phyloP scores from a whole-genome alignment of 352 stramenopile species.

The Pythium brassicae region DNA sequence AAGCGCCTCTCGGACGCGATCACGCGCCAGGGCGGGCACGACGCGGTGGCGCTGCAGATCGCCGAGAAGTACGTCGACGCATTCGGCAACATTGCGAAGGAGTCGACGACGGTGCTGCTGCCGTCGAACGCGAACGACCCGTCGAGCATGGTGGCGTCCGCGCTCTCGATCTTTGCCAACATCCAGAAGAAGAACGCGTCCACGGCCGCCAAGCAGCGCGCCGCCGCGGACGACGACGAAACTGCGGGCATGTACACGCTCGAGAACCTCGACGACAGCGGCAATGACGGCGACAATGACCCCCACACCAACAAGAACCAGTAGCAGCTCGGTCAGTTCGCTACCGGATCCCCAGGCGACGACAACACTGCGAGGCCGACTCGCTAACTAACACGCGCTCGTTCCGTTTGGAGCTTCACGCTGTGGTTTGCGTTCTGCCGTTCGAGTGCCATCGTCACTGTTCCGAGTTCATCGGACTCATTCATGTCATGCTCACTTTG shows the following conservation, averaged over 20 bases:
- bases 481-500: no score
- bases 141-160: slow-evolving; percentile 87
- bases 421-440: no score
- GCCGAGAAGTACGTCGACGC: slow-evolving; percentile 91
- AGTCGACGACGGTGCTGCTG: slow-evolving; percentile 83
- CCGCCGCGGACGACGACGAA: slow-evolving; percentile 18
- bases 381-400: no score
- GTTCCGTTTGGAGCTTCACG: no score
- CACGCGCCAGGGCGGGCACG: slow-evolving; percentile 50
- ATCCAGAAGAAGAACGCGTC: slow-evolving; percentile 79
- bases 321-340: background rate
- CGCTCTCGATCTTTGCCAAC: slow-evolving; percentile 84
- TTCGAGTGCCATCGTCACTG: no score
- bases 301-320: slow-evolving; percentile 14
- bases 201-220: slow-evolving; percentile 15
- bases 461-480: no score
- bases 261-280: slow-evolving; percentile 55
- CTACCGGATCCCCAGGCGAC: no score
- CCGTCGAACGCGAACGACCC: slow-evolving; percentile 80
- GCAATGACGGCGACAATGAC: slow-evolving; percentile 27
- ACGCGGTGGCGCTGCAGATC: slow-evolving; percentile 83
- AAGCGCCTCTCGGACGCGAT: slow-evolving; percentile 71
- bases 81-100: slow-evolving; percentile 89
- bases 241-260: slow-evolving; percentile 43
- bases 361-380: no score